Evolutionary conservation across 768 basidiomycete species (phyloP).

Genomic region (Krasilnikovozyma curviuscula): DNA sequence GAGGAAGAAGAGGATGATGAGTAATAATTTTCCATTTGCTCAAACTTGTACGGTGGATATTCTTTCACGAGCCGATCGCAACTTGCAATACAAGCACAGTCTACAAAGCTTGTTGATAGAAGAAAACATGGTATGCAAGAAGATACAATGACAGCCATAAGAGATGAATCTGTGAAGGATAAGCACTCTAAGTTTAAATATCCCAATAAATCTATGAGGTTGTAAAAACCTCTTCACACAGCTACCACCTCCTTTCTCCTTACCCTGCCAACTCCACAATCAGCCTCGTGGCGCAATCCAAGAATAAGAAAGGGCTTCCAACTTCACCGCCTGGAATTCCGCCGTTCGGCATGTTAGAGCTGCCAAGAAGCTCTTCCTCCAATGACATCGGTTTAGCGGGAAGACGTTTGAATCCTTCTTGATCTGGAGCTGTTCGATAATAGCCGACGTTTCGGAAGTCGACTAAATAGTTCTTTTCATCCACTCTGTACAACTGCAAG

Average conservation of each 20-base stretch:
- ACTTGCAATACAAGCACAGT: too few relatives aligned
- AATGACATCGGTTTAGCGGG: conserved; percentile 28
- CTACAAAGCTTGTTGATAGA: too few relatives aligned
- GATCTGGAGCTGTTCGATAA: conserved; percentile 31
- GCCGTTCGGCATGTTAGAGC: background rate
- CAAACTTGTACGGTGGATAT: too few relatives aligned
- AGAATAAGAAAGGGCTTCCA: conserved; percentile 66
- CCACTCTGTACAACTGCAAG: conserved; percentile 88
- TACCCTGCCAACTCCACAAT: conserved; percentile 66
- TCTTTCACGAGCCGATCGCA: too few relatives aligned
- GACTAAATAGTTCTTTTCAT: conserved; percentile 86
- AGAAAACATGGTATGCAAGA: too few relatives aligned
- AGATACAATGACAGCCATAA: too few relatives aligned
- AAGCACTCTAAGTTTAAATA: too few relatives aligned
- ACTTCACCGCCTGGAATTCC: conserved; percentile 19
- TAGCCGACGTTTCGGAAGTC: conserved; percentile 97
- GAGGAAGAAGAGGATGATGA: conserved; percentile 10
- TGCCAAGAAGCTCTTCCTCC: background rate
- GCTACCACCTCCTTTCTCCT: background rate
- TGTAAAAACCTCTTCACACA: too few relatives aligned
- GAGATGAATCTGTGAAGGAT: too few relatives aligned
- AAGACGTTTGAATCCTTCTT: conserved; percentile 40
- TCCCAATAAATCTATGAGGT: too few relatives aligned
- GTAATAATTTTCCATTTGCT: too few relatives aligned
- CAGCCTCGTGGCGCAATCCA: conserved; percentile 83